phyloP scores from a whole-genome alignment of 1,284 basidiomycete species.

The Leccinum subrobustum region DNA sequence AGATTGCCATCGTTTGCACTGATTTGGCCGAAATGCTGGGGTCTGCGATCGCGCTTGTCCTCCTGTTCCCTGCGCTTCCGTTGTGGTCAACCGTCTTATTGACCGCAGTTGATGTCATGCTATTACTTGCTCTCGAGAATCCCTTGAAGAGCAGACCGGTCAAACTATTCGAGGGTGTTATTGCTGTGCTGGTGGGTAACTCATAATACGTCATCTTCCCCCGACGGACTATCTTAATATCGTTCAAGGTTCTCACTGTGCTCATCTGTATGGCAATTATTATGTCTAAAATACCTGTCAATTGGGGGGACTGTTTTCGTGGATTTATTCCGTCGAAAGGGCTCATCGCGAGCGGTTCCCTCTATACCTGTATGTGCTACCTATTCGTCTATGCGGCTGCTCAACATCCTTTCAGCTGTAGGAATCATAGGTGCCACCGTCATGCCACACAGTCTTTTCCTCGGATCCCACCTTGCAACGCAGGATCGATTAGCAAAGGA shows the following conservation, averaged over 20 bases:
- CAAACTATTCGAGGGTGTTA: conserved; percentile 63
- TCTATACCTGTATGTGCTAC: conserved; percentile 71
- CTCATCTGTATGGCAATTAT: conserved; percentile 83
- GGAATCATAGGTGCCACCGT: conserved; percentile 84
- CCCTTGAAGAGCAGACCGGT: conserved; percentile 44
- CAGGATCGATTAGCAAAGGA: conserved; percentile 60
- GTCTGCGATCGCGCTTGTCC: conserved; percentile 70
- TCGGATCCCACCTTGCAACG: conserved; percentile 84
- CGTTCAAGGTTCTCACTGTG: conserved; percentile 69
- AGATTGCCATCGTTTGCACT: conserved; percentile 69
- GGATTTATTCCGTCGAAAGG: conserved; percentile 81
- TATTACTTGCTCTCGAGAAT: conserved; percentile 55
- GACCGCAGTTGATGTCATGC: conserved; percentile 69
- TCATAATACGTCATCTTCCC: background rate
- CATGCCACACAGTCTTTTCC: conserved; percentile 90
- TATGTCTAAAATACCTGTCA: conserved; percentile 69
- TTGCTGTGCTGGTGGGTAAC: conserved; percentile 53
- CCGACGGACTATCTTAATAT: background rate
- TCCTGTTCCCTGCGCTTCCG: conserved; percentile 70
- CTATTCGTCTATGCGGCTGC: background rate
- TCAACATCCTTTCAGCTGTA: conserved; percentile 52
- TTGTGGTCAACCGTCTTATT: conserved; percentile 68
- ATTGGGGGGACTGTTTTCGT: conserved; percentile 81
- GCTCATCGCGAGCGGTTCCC: conserved; percentile 57
- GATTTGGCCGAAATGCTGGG: conserved; percentile 66